A percentile compares a stretch with the other conserved stretches of the same genome.
Evolutionary conservation across 306 rosid species (phyloP).

Genomic region (Senna siamea): DNA sequence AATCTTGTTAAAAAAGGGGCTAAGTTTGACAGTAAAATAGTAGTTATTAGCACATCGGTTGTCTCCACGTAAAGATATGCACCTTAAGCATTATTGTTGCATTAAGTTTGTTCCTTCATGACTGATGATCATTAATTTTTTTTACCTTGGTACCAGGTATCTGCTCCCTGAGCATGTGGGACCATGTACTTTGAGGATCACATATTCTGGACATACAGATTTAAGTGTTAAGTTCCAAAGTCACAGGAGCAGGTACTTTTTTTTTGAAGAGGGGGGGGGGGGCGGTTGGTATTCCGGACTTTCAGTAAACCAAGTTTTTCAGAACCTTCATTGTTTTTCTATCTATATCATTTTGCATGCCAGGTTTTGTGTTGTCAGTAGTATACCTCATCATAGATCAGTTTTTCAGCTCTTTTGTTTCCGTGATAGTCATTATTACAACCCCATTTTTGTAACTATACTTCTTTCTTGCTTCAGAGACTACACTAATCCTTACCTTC

Average conservation of each 20-base stretch:
- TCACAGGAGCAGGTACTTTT: constrained; percentile 91
- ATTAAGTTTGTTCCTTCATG: background rate
- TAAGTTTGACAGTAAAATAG: constrained; percentile 3
- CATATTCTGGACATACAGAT: constrained; percentile 96
- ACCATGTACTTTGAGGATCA: constrained; percentile 82
- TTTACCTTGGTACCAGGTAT: constrained; percentile 56
- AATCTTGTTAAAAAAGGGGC: constrained; percentile 4
- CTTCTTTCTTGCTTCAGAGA: constrained; percentile 64
- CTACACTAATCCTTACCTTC: constrained; percentile 97
- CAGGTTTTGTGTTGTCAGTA: constrained; percentile 24
- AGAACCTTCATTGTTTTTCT: background rate
- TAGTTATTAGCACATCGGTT: constrained; percentile 19
- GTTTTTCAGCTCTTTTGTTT: constrained; percentile 17
- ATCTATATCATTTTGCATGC: background rate
- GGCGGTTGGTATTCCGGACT: constrained; percentile 5
- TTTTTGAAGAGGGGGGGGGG: no score
- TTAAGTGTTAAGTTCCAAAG: constrained; percentile 94
- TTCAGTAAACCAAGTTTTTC: background rate
- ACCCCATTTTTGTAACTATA: background rate
- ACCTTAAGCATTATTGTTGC: background rate
- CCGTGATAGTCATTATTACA: background rate
- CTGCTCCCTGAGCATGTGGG: constrained; percentile 85
- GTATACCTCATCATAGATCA: background rate
- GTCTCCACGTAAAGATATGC: background rate
- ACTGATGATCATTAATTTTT: constrained; percentile 18